Evolutionary conservation across 176 grass and related monocot species (phyloP).

Genomic region (Zea mays): Zm-B73-REFERENCE-NAM-5.0 NC_050097.1:225898001-225898500

Average conservation of each 20-base stretch:
- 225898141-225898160: not conserved
- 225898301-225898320: not conserved
- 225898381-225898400: too few species aligned
- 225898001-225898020: constrained; percentile 35
- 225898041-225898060: constrained; percentile 53
- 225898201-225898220: not conserved
- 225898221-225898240: not conserved
- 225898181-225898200: not conserved
- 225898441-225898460: too few species aligned
- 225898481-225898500: not conserved
- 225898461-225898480: not conserved
- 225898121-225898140: not conserved
- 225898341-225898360: not conserved
- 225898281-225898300: not conserved
- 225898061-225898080: constrained; percentile 47
- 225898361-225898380: too few species aligned
- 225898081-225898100: constrained; percentile 42
- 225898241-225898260: not conserved
- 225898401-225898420: too few species aligned
- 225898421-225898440: too few species aligned
- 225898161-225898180: too few species aligned
- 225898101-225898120: constrained; percentile 63
- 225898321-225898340: not conserved
- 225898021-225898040: constrained; percentile 68
- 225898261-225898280: not conserved